These are phyloP conservation scores for Phoenix roebelenii DNA, from an alignment of 176 grass and related monocot species.

Conservation along the genomic window DNA sequence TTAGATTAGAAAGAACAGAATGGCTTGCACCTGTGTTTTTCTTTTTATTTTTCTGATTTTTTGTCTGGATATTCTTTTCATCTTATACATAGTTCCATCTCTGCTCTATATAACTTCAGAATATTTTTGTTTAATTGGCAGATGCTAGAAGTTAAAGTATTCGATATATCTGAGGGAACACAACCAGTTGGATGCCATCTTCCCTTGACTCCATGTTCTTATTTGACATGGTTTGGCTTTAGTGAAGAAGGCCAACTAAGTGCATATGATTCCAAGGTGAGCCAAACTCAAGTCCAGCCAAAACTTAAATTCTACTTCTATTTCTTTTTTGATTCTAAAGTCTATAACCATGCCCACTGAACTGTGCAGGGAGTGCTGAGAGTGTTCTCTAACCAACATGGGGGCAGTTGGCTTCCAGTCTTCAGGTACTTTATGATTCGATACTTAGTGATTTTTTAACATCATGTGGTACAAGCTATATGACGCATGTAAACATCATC, in stretches of 20 bases:
- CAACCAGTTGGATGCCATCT: constrained; percentile 39
- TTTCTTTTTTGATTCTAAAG: background rate
- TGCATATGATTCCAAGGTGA: constrained; percentile 86
- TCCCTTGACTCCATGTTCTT: constrained; percentile 56
- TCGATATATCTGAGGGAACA: constrained; percentile 42
- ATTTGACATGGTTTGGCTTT: constrained; percentile 90
- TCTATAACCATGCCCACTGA: background rate
- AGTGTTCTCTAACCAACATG: constrained; percentile 59
- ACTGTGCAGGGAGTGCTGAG: constrained; percentile 57
- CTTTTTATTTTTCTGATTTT: no score
- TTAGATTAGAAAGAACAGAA: no score
- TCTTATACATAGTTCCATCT: no score
- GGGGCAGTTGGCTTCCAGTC: constrained; percentile 83
- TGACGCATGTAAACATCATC: background rate
- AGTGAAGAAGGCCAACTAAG: constrained; percentile 80
- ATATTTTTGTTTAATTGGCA: constrained; percentile 20
- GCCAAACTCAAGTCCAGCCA: background rate
- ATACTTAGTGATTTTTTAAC: no score
- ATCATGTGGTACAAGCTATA: no score
- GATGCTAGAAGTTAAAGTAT: constrained; percentile 78
- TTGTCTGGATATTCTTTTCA: no score
- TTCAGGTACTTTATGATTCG: constrained; percentile 52
- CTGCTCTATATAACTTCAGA: background rate
- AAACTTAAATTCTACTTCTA: background rate
- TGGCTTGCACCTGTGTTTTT: no score